Evolutionary conservation across 2,329 filamentous ascomycete species (phyloP).

Genomic region (Cryphonectria carpinicola): DNA sequence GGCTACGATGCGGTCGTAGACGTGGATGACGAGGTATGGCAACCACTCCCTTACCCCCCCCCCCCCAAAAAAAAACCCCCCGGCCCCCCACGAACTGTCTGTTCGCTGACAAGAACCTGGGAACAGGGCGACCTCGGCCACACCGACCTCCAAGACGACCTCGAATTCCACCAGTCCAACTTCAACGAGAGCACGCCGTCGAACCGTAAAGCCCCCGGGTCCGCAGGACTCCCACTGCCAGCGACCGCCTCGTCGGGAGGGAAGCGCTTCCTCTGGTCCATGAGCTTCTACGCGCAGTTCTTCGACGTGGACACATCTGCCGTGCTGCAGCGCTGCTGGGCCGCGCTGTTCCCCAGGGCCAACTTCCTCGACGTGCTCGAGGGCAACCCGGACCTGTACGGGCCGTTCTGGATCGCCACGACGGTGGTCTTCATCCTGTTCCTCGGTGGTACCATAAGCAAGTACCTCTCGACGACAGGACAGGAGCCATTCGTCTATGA

Average conservation of each 20-base stretch:
- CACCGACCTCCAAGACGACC: conserved; percentile 97
- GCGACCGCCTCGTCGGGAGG: conserved; percentile 56
- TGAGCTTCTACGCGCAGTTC: conserved; percentile 95
- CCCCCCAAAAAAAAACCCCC: no score
- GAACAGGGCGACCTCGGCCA: conserved; percentile 91
- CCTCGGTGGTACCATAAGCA: conserved; percentile 90
- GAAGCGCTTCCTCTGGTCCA: conserved; percentile 90
- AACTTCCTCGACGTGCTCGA: conserved; percentile 98
- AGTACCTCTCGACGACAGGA: conserved; percentile 75
- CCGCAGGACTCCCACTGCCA: conserved; percentile 57
- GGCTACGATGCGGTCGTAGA: conserved; percentile 99
- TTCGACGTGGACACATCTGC: conserved; percentile 97
- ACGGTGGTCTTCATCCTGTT: conserved; percentile 96
- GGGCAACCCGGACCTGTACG: conserved; percentile 95
- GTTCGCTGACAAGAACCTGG: conserved; percentile 28
- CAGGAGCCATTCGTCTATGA: conserved; percentile 84
- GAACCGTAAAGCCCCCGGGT: conserved; percentile 53
- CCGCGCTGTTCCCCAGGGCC: conserved; percentile 84
- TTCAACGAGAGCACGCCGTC: conserved; percentile 66
- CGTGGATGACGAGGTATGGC: conserved; percentile 85
- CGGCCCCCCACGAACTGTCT: background rate
- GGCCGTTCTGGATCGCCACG: conserved; percentile 97
- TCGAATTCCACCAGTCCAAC: conserved; percentile 96
- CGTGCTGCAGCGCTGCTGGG: conserved; percentile 83
- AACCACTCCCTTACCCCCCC: background rate